Evolutionary conservation across 257 asterid species (phyloP), one percentile per base, ranked within the genome.

Genomic region (Salvia hispanica): DNA sequence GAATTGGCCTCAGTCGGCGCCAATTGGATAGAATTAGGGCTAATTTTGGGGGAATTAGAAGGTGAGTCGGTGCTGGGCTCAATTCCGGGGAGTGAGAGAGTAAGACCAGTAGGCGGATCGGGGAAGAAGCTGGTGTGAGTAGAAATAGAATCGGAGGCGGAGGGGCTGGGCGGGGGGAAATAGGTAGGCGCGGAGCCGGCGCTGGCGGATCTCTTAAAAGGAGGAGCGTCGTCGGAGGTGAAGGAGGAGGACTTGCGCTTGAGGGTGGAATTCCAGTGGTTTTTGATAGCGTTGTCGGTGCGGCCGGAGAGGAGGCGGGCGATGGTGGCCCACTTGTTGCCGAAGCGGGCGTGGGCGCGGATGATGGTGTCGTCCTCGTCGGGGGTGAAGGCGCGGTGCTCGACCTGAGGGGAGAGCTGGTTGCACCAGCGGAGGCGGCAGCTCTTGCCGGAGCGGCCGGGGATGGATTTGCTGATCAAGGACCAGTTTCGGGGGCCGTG

Each of bases 401-500:
- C 92, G 12, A 92, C 98, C 69, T 90, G 95, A 0, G 98, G 98
- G 0, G 95, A 92, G 36, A 92, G 88, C 87, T 92, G 98, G 82
- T 92, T 92, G 77, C 98, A 92, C 98, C 98, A 92, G 28, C 98
- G 80, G 39, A 92, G 72, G 48, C 98, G 84, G 79, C 98, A 93
- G 37, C 95, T 86, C 73, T 93, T 93, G 0, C 97, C 98, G 74
- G 97, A 88, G 73, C 98, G 78, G 0, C 96, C 97, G 2, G 95
- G 87, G 3, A 93, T 90, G 1, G 95, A 82, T 77, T 83, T 86
- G 79, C 96, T 83, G 56, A 93, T 90, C 28, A 88, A 67, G n/a
- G 97, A 86, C 98, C 98, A 93, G 79, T 93, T 88, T 9, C 97
- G 69, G 0, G 97, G 94, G 3, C 98, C 98, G 59, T 88, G 90